These are phyloP conservation scores for Boletus vermiculosoides DNA, from an alignment of 768 basidiomycete species.

Conservation along the genomic window DNA sequence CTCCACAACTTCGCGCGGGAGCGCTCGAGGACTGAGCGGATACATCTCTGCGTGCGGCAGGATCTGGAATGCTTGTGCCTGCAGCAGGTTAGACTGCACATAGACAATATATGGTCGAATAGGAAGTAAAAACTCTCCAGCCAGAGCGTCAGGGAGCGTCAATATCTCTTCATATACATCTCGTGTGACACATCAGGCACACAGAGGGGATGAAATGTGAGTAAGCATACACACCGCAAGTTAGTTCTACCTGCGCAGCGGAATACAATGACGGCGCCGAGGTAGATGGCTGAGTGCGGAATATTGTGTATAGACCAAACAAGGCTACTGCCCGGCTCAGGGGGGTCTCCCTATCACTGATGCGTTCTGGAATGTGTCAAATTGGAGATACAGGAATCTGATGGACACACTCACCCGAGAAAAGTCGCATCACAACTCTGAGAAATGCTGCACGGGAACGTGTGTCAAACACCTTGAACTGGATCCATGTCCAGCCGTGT, in stretches of 20 bases:
- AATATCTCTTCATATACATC: slow-evolving; percentile 56
- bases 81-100: slow-evolving; percentile 48
- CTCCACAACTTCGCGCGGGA: slow-evolving; percentile 68
- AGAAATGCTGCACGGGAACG: slow-evolving; percentile 65
- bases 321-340: slow-evolving; percentile 59
- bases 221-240: slow-evolving; percentile 45
- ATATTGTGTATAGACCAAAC: slow-evolving; percentile 71
- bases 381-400: neutral
- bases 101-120: slow-evolving; percentile 52
- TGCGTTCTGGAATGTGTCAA: slow-evolving; percentile 45
- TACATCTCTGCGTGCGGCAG: slow-evolving; percentile 51
- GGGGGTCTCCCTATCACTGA: slow-evolving; percentile 47
- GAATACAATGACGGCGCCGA: slow-evolving; percentile 50
- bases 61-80: slow-evolving; percentile 55
- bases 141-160: slow-evolving; percentile 46
- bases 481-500: slow-evolving; percentile 73
- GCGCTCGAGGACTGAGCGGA: slow-evolving; percentile 57
- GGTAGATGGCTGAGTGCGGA: slow-evolving; percentile 60
- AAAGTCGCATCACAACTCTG: slow-evolving; percentile 55
- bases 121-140: slow-evolving; percentile 38
- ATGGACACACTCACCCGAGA: slow-evolving; percentile 51
- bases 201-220: no score
- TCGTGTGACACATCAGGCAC: slow-evolving; percentile 29
- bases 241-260: slow-evolving; percentile 57
- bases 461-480: slow-evolving; percentile 70